A percentile compares a stretch with the other conserved stretches of the same genome.
These are phyloP conservation scores for Microthlaspi erraticum DNA, from an alignment of 345 rosid species.

Conservation along the genomic window DNA sequence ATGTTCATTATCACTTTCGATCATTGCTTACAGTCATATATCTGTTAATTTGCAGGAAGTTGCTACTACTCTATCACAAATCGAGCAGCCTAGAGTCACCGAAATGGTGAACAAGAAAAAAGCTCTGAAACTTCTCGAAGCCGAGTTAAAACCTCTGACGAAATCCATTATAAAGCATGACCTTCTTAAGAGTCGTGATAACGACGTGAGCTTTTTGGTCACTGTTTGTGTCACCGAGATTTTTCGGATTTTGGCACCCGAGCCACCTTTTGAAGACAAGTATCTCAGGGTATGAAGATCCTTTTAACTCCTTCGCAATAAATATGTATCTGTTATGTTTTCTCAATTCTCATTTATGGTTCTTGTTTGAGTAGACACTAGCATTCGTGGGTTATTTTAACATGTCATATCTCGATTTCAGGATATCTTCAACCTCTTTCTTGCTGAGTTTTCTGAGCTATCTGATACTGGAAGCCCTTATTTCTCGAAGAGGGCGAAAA, in stretches of 20 bases:
- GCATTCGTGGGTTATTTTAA: slow-evolving; percentile 6
- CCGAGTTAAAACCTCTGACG: slow-evolving; percentile 58
- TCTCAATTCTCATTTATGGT: background rate
- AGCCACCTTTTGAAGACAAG: slow-evolving; percentile 76
- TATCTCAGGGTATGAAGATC: slow-evolving; percentile 60
- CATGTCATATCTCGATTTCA: slow-evolving; percentile 41
- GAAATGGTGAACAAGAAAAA: slow-evolving; percentile 48
- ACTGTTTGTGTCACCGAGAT: slow-evolving; percentile 73
- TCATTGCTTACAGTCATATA: background rate
- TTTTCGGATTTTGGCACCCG: slow-evolving; percentile 84
- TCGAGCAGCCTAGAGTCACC: slow-evolving; percentile 62
- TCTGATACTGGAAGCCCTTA: slow-evolving; percentile 72
- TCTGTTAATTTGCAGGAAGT: slow-evolving; percentile 63
- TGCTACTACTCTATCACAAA: slow-evolving; percentile 59
- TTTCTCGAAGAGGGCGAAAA: slow-evolving; percentile 78
- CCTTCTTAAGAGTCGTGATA: slow-evolving; percentile 66
- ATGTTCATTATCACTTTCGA: slow-evolving; percentile 11
- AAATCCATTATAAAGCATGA: slow-evolving; percentile 63
- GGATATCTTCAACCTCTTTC: slow-evolving; percentile 73
- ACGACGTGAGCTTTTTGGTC: slow-evolving; percentile 74
- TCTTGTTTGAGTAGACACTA: slow-evolving; percentile 18
- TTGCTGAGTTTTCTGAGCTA: slow-evolving; percentile 68
- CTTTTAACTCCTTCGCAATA: background rate
- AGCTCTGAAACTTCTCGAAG: slow-evolving; percentile 47
- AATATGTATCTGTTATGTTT: background rate